Evolutionary conservation across 2,329 filamentous ascomycete species (phyloP), one percentile per base, ranked within the genome.

Genomic region (Penicillium freii): DNA sequence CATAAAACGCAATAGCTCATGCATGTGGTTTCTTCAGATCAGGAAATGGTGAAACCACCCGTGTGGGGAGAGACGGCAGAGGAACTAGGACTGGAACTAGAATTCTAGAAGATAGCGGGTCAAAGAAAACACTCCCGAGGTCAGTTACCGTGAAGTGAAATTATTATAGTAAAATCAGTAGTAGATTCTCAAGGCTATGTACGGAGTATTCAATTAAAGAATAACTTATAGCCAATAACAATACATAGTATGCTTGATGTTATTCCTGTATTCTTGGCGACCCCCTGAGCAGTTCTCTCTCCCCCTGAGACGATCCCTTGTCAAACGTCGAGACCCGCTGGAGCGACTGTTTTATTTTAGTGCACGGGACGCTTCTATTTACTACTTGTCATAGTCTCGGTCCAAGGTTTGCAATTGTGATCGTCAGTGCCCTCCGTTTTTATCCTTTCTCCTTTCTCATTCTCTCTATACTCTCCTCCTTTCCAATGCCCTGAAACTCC

Each of bases 381-480:
- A 58, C 51, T n/a, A 51, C 45, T 51, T 56, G 46, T 50, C 45
- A 36, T 43, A n/a, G 34, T 38, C 17, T 38, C 17, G 34, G 39
- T 44, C 47, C 40, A 44, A 44, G 15, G 42, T 40, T 60, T 56
- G 56, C 64, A 66, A 66, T 66, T 65, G 62, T 51, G 65, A 67
- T 67, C 65, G 65, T 65, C 65, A 33, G 31, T 33, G 31, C 60
- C 58, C 62, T 57, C 63, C 62, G 61, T 51, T 56, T 65, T 62
- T 54, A 62, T 65, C 62, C 54, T 54, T 53, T 50, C 51, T 53
- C 54, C 46, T 56, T 56, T 58, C 38, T 57, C 31, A 42, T 47
- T 47, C 47, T 59, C 36, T 50, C 25, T 29, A 25, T n/a, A 29
- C 21, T 53, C 43, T 39, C 17, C 23, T 27, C 34, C 34, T 34